Evolutionary conservation across 1,284 basidiomycete genomes (phyloP).

Genomic region (Pholiota adiposa): DNA sequence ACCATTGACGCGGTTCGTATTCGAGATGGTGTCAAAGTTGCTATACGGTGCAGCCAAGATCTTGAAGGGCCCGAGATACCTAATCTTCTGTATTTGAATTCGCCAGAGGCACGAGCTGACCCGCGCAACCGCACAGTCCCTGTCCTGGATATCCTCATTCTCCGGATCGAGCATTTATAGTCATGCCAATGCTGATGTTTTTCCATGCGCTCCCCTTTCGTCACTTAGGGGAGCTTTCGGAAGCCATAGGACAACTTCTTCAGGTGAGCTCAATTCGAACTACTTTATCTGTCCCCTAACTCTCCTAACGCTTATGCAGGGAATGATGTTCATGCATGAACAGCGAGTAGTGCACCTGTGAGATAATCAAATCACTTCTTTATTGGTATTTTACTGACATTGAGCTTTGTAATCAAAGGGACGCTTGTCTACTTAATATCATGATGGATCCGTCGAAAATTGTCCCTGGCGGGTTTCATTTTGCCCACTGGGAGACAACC

Average conservation of each 20-base stretch:
- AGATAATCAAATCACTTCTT: background rate
- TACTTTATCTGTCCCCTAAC: no score
- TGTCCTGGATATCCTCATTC: background rate
- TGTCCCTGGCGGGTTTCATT: constrained; percentile 5
- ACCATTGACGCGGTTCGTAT: constrained; percentile 8
- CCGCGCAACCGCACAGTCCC: background rate
- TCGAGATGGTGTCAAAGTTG: constrained; percentile 3
- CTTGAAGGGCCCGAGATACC: background rate
- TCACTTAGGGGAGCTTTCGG: background rate
- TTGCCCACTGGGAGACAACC: background rate
- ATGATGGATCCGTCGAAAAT: constrained; percentile 2
- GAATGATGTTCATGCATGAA: background rate
- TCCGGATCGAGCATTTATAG: constrained; percentile 1
- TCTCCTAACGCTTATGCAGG: background rate
- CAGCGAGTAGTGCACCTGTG: background rate
- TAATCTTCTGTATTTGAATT: background rate
- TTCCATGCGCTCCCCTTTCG: constrained; percentile 1
- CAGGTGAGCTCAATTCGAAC: background rate
- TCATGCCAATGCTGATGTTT: background rate
- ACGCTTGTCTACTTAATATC: constrained; percentile 6
- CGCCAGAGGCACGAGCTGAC: background rate
- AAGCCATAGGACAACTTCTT: background rate
- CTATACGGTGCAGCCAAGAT: background rate
- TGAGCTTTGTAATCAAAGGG: background rate
- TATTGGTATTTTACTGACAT: background rate